A percentile compares a stretch with the other conserved stretches of the same genome.
Conservation (phyloP, 2,329 filamentous ascomycete species). For the Sporothrix globosa region DNA sequence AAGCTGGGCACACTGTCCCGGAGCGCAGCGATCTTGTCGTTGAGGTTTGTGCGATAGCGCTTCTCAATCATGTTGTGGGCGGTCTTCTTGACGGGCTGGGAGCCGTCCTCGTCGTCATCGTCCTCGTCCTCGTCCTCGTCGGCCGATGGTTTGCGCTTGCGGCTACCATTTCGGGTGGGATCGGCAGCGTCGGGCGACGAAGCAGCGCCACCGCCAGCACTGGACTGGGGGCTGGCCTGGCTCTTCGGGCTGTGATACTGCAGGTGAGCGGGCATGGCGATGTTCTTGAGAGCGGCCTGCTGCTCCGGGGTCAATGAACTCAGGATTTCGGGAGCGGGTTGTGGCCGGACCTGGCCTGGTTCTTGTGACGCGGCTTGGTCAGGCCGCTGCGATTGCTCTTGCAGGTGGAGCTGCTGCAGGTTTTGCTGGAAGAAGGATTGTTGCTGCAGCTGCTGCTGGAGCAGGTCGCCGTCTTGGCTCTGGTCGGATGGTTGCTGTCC, state of each 20-base stretch:
- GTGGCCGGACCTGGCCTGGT: slow-evolving; percentile 38
- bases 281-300: slow-evolving; percentile 63
- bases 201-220: slow-evolving; percentile 51
- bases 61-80: slow-evolving; percentile 99
- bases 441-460: slow-evolving; percentile 41
- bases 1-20: slow-evolving; percentile 90
- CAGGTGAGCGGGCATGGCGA: slow-evolving; percentile 66
- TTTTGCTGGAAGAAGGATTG: slow-evolving; percentile 15
- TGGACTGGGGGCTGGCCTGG: slow-evolving; percentile 62
- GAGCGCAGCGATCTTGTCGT: slow-evolving; percentile 93
- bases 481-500: slow-evolving; percentile 35
- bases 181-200: slow-evolving; percentile 63
- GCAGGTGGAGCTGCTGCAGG: slow-evolving; percentile 5
- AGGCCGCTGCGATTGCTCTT: slow-evolving; percentile 28
- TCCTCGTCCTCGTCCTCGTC: slow-evolving; percentile 65
- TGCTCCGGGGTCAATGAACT: slow-evolving; percentile 59
- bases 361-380: slow-evolving; percentile 39
- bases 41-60: slow-evolving; percentile 91
- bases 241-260: slow-evolving; percentile 64
- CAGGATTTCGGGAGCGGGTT: slow-evolving; percentile 43
- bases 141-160: slow-evolving; percentile 72
- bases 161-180: slow-evolving; percentile 52
- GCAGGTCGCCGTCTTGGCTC: slow-evolving; percentile 37
- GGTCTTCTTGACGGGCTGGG: slow-evolving; percentile 75
- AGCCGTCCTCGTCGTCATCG: slow-evolving; percentile 61